Evolutionary conservation across 805 yeast genomes (phyloP).

Genomic region (Spathaspora girioi): DNA sequence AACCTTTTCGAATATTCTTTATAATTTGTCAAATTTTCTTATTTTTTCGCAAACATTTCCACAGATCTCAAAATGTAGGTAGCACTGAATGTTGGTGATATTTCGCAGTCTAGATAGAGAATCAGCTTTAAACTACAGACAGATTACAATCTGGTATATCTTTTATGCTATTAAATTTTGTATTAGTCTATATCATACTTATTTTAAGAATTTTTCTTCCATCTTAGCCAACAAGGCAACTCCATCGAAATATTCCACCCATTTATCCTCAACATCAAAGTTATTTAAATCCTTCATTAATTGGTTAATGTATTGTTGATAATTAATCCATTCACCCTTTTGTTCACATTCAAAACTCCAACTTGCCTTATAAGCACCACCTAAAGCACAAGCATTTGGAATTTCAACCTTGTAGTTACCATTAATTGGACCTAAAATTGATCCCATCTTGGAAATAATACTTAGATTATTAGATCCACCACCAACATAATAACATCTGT

Average conservation of each 20-base stretch:
- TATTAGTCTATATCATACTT: not conserved
- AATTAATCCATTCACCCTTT: constrained; percentile 36
- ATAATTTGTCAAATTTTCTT: not conserved
- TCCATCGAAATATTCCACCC: constrained; percentile 52
- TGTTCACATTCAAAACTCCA: constrained; percentile 54
- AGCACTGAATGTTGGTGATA: not conserved
- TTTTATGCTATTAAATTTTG: not conserved
- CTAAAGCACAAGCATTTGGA: constrained; percentile 88
- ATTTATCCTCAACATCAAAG: constrained; percentile 35
- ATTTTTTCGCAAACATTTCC: not conserved
- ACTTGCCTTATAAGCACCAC: constrained; percentile 83
- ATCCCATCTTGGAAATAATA: constrained; percentile 65
- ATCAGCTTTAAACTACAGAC: no score
- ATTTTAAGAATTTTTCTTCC: constrained; percentile 23
- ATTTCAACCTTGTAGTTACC: constrained; percentile 73
- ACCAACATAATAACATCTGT: constrained; percentile 77
- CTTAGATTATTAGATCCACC: constrained; percentile 76
- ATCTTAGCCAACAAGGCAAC: constrained; percentile 47
- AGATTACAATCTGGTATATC: not conserved
- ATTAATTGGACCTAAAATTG: constrained; percentile 60
- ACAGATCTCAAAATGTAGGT: not conserved
- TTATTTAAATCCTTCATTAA: constrained; percentile 45
- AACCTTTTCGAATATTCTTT: not conserved
- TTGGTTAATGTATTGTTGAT: constrained; percentile 33
- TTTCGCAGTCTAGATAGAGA: no score